A percentile compares a stretch with the other conserved stretches of the same genome.
Conservation (phyloP, 2,329 filamentous ascomycete species). For the Ophiobolus disseminans region DNA sequence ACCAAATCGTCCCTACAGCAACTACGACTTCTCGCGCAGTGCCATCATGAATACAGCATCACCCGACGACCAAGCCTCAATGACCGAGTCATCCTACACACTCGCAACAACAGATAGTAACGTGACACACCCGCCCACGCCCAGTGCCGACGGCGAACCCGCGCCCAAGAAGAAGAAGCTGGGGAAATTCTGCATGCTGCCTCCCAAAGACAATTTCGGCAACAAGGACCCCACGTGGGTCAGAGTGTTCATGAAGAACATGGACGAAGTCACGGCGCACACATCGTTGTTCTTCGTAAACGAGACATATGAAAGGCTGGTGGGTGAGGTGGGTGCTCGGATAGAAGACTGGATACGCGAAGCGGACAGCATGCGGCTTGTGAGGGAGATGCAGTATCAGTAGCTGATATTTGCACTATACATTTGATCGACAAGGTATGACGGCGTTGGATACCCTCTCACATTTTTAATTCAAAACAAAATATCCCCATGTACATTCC, state of each 20-base stretch:
- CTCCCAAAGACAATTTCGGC: constrained; percentile 63
- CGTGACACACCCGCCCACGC: constrained; percentile 2
- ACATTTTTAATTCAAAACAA: not conserved
- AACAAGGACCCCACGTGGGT: constrained; percentile 76
- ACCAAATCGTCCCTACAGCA: constrained; percentile 27
- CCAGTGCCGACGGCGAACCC: not conserved
- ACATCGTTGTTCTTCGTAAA: constrained; percentile 80
- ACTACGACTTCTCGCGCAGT: constrained; percentile 42
- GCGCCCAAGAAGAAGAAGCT: constrained; percentile 59
- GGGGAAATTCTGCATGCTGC: constrained; percentile 81
- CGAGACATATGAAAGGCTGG: constrained; percentile 75
- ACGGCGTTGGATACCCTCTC: not conserved
- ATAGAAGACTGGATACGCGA: constrained; percentile 75
- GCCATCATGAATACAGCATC: constrained; percentile 35
- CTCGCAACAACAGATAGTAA: constrained; percentile 28
- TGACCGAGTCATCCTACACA: constrained; percentile 28
- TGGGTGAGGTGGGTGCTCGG: constrained; percentile 73
- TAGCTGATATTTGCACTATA: not conserved
- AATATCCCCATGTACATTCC: constrained; percentile 6
- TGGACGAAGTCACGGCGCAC: constrained; percentile 86
- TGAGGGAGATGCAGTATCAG: constrained; percentile 32
- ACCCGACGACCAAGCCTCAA: constrained; percentile 32
- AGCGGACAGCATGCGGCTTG: constrained; percentile 52
- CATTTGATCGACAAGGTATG: not conserved
- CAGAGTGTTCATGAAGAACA: constrained; percentile 77